Percentiles rank a stretch among this genome's conserved stretches.
phyloP scores from a whole-genome alignment of 352 stramenopile genomes.

The Globisporangium viniferum region DNA sequence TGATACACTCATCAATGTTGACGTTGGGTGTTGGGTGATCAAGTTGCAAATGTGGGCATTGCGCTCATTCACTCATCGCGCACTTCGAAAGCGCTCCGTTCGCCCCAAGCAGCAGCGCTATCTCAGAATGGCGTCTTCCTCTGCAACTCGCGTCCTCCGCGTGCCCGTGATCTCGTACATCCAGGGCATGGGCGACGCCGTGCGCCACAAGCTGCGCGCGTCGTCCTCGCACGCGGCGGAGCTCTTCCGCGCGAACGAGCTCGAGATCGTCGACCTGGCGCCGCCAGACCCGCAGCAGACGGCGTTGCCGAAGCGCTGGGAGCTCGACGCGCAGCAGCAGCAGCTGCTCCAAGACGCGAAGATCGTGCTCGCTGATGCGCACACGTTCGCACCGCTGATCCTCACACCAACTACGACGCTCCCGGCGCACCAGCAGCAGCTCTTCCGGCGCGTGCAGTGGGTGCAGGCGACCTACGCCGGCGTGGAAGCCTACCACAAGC shows the following conservation, averaged over 20 bases:
- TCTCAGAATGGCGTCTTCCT: conserved; percentile 6
- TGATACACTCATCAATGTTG: neutral
- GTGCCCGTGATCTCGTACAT: conserved; percentile 60
- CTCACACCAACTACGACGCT: conserved; percentile 23
- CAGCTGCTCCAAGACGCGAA: conserved; percentile 35
- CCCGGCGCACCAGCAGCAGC: conserved; percentile 21
- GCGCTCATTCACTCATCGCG: neutral
- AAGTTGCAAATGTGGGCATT: neutral
- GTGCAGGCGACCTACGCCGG: conserved; percentile 65
- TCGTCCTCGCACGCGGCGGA: conserved; percentile 27
- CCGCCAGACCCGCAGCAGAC: conserved; percentile 17
- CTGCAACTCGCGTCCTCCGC: conserved; percentile 20
- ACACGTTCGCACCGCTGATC: conserved; percentile 40
- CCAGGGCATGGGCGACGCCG: conserved; percentile 34
- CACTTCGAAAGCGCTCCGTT: neutral
- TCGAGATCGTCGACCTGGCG: conserved; percentile 47
- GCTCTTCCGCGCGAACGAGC: conserved; percentile 34
- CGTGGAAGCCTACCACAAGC: conserved; percentile 47
- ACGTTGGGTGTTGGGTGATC: neutral
- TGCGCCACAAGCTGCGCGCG: conserved; percentile 30
- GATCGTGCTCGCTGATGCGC: conserved; percentile 50
- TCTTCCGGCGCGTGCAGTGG: conserved; percentile 47
- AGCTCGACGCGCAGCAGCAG: conserved; percentile 31
- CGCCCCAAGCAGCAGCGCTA: conserved; percentile 1
- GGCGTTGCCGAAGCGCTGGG: conserved; percentile 21